Conservation (phyloP, 495 filamentous ascomycete genomes). For the Trichoderma parareesei region DNA sequence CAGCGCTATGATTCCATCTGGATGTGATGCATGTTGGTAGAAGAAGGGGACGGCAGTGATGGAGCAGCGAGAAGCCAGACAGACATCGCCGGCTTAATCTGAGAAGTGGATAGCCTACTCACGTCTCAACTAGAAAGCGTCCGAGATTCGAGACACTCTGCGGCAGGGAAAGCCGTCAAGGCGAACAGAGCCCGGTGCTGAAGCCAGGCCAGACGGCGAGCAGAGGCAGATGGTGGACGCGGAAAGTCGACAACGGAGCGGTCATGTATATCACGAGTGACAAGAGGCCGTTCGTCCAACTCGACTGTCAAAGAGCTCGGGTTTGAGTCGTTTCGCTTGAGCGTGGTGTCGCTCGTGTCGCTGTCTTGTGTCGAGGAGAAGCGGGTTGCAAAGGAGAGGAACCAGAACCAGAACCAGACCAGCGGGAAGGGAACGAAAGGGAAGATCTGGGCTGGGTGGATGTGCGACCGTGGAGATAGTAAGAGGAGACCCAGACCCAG, state of each 20-base stretch:
- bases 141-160: background rate
- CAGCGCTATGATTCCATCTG: background rate
- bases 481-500: background rate
- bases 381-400: background rate
- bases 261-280: background rate
- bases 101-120: background rate
- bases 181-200: background rate
- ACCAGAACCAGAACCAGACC: background rate
- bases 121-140: background rate
- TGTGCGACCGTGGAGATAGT: slow-evolving; percentile 8
- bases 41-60: background rate
- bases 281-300: background rate
- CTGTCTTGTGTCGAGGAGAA: background rate
- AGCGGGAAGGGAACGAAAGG: background rate
- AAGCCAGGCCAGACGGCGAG: background rate
- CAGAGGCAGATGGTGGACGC: background rate
- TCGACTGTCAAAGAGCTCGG: no score
- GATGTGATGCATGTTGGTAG: background rate
- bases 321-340: no score
- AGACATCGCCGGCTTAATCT: background rate
- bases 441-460: slow-evolving; percentile 8
- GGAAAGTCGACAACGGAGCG: background rate
- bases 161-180: background rate
- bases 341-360: no score
- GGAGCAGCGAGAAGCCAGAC: background rate